Evolutionary conservation across 768 basidiomycete species (phyloP), one percentile per base, ranked within the genome.

Genomic region (Xerocomellus amylosporus): DNA sequence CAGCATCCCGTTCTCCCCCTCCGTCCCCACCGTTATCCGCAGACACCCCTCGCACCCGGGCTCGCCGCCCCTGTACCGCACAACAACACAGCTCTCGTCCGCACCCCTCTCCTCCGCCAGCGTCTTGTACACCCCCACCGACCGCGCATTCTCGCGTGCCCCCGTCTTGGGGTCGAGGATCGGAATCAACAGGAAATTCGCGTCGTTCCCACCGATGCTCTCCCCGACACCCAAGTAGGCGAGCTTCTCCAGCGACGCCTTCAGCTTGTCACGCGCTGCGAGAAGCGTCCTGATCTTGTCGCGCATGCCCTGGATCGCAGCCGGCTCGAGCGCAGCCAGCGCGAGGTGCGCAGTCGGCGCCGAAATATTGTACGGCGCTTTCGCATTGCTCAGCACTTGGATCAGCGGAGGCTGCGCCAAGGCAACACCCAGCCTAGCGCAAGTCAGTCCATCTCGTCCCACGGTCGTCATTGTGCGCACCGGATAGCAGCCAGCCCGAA

Each of bases 331-430:
- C 0, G 96, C 93, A 10, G 87, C 77, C 15, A 85, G 70, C 0
- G 93, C 95, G 22, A 98, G 82, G 28, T 83, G 73, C 13, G 96
- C 92, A 7, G 93, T 93, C 0, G 94, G 94, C 0, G 87, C 81
- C 15, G 94, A 95, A 60, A 99, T 85, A 71, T 97, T 98, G 77
- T 98, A 99, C 0, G 97, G 97, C 1, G 96, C 97, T 70, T 99
- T 99, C 26, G 95, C 90, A 70, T 98, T 98, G 55, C 85, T 82
- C 49, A 98, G 83, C 58, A 98, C 79, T 63, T 93, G 95, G 42
- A 98, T 88, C 13, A 99, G 75, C 0, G 91, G 85, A 0, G 93
- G 93, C 55, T 94, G 89, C 6, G 93, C 91, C 51, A 98, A 74
- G 0, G 93, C 92, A 43, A 95, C 83, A 0, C 97, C 97, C 26